Conservation (phyloP, 495 filamentous ascomycete genomes). For the Penicillium manginii region DNA sequence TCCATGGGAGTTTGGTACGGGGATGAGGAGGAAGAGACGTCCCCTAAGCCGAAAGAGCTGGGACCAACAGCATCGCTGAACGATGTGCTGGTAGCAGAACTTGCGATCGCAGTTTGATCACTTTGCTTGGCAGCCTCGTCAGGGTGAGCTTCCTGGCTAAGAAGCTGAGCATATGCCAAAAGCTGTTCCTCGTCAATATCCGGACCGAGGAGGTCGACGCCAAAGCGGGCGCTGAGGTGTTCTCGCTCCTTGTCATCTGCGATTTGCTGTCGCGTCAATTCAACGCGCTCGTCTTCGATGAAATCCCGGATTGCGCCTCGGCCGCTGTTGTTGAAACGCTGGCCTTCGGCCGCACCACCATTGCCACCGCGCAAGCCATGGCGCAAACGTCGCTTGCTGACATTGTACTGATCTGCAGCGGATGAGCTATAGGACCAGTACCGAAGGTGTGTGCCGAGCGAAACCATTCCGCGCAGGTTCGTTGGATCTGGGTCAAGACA, state of each 20-base stretch:
- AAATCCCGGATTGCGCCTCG: conserved; percentile 71
- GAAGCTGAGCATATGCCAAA: conserved; percentile 82
- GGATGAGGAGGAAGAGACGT: conserved; percentile 46
- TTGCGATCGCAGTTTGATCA: conserved; percentile 48
- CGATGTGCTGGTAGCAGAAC: conserved; percentile 49
- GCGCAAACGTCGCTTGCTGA: conserved; percentile 63
- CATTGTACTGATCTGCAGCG: conserved; percentile 65
- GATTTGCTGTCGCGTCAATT: conserved; percentile 76
- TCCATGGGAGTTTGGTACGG: conserved; percentile 48
- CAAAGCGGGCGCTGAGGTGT: conserved; percentile 76
- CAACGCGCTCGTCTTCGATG: conserved; percentile 79
- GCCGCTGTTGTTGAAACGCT: conserved; percentile 61
- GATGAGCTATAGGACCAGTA: conserved; percentile 93
- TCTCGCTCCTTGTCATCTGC: conserved; percentile 63
- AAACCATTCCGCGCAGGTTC: conserved; percentile 85
- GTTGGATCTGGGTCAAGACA: conserved; percentile 88
- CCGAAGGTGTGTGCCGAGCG: conserved; percentile 81
- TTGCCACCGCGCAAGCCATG: conserved; percentile 63
- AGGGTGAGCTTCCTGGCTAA: conserved; percentile 78
- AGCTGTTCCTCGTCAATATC: conserved; percentile 85
- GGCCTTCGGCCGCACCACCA: conserved; percentile 50
- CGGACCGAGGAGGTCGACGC: conserved; percentile 72
- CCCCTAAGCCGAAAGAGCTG: conserved; percentile 55
- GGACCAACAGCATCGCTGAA: conserved; percentile 44
- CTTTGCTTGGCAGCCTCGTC: conserved; percentile 62